Evolutionary conservation across 2,329 filamentous ascomycete genomes (phyloP).

Genomic region (Fusarium sp.): DNA sequence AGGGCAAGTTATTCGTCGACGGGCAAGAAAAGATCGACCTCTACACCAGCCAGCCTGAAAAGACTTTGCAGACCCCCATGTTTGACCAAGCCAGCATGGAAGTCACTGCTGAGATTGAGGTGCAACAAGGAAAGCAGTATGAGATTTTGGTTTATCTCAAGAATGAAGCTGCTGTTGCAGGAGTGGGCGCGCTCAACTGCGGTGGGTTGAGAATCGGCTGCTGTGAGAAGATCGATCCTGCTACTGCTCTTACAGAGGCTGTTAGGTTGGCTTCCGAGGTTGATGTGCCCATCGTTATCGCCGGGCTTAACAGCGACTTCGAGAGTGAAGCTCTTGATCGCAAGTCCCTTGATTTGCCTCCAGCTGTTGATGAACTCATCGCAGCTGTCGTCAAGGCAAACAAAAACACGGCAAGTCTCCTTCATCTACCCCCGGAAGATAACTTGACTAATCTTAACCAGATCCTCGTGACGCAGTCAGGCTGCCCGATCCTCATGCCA

Average conservation of each 20-base stretch:
- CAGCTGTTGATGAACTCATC: conserved; percentile 7
- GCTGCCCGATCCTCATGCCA: background rate
- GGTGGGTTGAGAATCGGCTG: background rate
- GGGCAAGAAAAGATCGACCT: background rate
- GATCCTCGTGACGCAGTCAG: background rate
- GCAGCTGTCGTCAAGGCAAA: conserved; percentile 13
- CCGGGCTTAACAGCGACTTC: background rate
- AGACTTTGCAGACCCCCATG: background rate
- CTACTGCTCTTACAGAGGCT: background rate
- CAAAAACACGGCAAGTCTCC: conserved; percentile 4
- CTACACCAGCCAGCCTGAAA: background rate
- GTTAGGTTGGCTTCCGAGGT: background rate
- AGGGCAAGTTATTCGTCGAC: background rate
- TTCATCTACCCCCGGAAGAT: too few relatives aligned
- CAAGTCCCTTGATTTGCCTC: conserved; percentile 2
- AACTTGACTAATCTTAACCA: too few relatives aligned
- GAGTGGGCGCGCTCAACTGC: background rate
- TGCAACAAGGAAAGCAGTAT: background rate
- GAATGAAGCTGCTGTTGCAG: background rate
- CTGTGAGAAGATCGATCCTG: background rate
- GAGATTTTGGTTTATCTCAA: background rate
- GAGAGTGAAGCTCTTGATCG: conserved; percentile 7
- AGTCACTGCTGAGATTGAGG: background rate
- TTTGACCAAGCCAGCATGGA: background rate
- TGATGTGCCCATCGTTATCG: background rate